Percentiles rank a stretch among this genome's conserved stretches.
These are phyloP conservation scores for Jamesozyma piceae DNA, from an alignment of 805 yeast genomes.

Conservation along the genomic window DNA sequence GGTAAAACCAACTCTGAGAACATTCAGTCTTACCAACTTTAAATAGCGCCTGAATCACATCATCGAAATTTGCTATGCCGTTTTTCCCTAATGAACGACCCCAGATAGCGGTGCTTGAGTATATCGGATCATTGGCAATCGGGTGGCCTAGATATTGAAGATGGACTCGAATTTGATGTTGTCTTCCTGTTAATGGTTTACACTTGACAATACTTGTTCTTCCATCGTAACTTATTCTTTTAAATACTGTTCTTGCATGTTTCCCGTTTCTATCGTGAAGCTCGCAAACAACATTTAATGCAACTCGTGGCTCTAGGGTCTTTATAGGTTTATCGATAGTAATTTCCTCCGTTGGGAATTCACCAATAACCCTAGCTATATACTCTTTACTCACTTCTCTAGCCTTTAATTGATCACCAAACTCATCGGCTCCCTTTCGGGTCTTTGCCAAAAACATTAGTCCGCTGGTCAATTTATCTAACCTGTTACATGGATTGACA, in stretches of 20 bases:
- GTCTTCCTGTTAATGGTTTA: constrained; percentile 81
- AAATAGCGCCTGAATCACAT: constrained; percentile 43
- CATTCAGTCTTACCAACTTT: constrained; percentile 59
- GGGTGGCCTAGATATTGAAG: constrained; percentile 79
- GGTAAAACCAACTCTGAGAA: constrained; percentile 63
- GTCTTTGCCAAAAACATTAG: constrained; percentile 82
- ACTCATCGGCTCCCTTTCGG: constrained; percentile 63
- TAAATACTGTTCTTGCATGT: constrained; percentile 67
- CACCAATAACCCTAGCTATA: constrained; percentile 78
- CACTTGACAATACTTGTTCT: constrained; percentile 60
- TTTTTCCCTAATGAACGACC: constrained; percentile 61
- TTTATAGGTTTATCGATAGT: constrained; percentile 56
- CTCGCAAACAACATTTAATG: constrained; percentile 45
- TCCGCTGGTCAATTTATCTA: constrained; percentile 87
- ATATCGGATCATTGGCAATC: constrained; percentile 85
- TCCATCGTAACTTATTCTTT: constrained; percentile 56
- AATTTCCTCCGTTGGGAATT: constrained; percentile 55
- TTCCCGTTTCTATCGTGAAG: constrained; percentile 34
- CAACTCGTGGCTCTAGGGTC: constrained; percentile 66
- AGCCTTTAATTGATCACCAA: constrained; percentile 63
- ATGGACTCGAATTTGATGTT: constrained; percentile 93
- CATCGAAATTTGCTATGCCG: constrained; percentile 41
- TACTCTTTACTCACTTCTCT: constrained; percentile 75
- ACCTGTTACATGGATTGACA: constrained; percentile 80
- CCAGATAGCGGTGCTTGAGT: constrained; percentile 76